A percentile compares a stretch with the other conserved stretches of the same genome.
These are phyloP conservation scores for Zygnema circumcarinatum DNA, from an alignment of 139 green algal genomes.

Conservation along the genomic window DNA sequence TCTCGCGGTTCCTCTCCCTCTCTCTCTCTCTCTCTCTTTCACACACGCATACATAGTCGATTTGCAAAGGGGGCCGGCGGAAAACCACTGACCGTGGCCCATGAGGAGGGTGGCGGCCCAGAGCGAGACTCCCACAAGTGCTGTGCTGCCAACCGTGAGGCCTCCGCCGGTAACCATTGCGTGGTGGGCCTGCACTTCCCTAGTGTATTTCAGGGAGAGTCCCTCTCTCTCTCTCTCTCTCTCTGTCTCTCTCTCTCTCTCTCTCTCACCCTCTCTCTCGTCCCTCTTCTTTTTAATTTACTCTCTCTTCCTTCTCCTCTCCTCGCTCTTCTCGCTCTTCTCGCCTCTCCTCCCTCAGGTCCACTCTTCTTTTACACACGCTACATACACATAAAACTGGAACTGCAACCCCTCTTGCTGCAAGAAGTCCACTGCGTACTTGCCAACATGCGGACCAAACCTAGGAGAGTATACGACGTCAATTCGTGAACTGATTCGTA, in stretches of 20 bases:
- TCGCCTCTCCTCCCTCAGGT: too few species aligned
- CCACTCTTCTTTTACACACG: too few species aligned
- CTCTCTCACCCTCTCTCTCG: background rate
- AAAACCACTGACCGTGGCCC: background rate
- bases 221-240: conserved; percentile 4
- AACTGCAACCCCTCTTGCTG: too few species aligned
- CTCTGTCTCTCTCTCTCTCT: background rate
- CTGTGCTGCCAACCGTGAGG: background rate
- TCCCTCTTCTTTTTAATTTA: background rate
- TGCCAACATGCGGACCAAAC: too few species aligned
- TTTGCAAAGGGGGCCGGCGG: background rate
- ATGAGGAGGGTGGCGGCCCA: conserved; percentile 1
- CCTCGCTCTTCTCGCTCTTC: background rate
- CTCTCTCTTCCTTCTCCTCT: background rate
- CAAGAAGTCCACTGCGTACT: too few species aligned
- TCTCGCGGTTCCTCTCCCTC: background rate
- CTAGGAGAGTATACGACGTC: too few species aligned
- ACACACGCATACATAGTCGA: background rate
- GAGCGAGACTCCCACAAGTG: background rate
- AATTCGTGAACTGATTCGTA: too few species aligned
- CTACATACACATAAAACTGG: too few species aligned
- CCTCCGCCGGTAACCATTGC: background rate
- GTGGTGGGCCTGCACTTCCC: background rate
- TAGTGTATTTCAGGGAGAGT: background rate
- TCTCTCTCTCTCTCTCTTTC: background rate